Percentiles rank a stretch among this genome's conserved stretches.
Conservation (phyloP, 139 green algal genomes). For the Micractinium sp. region DNA sequence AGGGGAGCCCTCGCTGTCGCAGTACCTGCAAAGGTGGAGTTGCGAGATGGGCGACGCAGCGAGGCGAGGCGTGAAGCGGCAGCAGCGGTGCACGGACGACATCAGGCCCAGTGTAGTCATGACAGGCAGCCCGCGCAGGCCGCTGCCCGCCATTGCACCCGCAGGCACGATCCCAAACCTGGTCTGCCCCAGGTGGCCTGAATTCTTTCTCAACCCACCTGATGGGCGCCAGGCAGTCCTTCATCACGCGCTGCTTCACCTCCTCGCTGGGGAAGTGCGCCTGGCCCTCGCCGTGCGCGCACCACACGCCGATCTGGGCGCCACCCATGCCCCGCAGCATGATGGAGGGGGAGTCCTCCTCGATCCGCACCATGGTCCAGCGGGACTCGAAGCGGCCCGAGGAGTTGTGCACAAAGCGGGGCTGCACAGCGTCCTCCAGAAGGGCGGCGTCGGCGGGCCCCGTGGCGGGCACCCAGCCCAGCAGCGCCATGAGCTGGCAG, state of each 20-base stretch:
- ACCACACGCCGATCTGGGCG: conserved; percentile 91
- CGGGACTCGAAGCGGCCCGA: conserved; percentile 88
- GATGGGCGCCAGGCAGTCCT: conserved; percentile 80
- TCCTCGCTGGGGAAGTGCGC: conserved; percentile 88
- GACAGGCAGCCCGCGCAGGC: too few relatives aligned
- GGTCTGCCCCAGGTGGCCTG: too few relatives aligned
- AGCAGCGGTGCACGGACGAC: too few relatives aligned
- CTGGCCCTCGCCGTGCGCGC: conserved; percentile 95
- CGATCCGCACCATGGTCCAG: conserved; percentile 82
- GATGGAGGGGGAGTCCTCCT: conserved; percentile 81
- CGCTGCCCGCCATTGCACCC: too few relatives aligned
- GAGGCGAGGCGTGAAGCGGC: neutral
- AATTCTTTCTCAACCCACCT: conserved; percentile 61
- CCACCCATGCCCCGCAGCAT: conserved; percentile 86
- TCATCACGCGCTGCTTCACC: conserved; percentile 70
- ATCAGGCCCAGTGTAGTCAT: too few relatives aligned
- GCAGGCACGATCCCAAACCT: too few relatives aligned
- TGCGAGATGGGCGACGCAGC: neutral
- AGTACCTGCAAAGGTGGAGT: conserved; percentile 69
- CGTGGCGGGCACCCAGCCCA: conserved; percentile 91
- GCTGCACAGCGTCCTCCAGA: conserved; percentile 83
- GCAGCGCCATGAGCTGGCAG: conserved; percentile 99
- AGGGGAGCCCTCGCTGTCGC: conserved; percentile 62
- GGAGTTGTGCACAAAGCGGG: conserved; percentile 97
- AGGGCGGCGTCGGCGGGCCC: neutral